phyloP scores from a whole-genome alignment of 768 basidiomycete species.

The Boletus vermiculosoides region DNA sequence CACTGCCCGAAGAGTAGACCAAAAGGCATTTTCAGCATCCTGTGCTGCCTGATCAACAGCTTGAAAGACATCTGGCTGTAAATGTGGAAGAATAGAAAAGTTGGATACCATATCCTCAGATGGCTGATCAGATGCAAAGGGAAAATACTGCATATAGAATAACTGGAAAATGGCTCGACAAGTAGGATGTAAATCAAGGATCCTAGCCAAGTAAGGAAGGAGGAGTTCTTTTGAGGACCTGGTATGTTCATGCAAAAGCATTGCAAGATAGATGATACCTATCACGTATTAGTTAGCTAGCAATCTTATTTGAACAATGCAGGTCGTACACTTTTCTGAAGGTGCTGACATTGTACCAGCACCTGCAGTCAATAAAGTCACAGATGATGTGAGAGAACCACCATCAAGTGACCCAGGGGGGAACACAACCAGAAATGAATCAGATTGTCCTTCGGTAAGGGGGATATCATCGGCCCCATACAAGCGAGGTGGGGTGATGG shows the following conservation, averaged over 20 bases:
- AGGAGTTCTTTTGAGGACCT: slow-evolving; percentile 39
- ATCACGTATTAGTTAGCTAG: slow-evolving; percentile 3
- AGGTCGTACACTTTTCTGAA: slow-evolving; percentile 53
- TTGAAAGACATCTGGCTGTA: slow-evolving; percentile 44
- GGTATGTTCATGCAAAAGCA: slow-evolving; percentile 40
- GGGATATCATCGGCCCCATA: slow-evolving; percentile 22
- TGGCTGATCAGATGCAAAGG: background rate
- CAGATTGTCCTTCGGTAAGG: slow-evolving; percentile 33
- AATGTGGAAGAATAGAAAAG: slow-evolving; percentile 25
- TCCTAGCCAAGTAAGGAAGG: slow-evolving; percentile 55
- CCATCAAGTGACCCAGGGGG: slow-evolving; percentile 58
- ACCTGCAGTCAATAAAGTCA: slow-evolving; percentile 66
- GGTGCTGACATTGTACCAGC: slow-evolving; percentile 75
- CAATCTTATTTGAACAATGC: background rate
- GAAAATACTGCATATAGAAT: slow-evolving; percentile 52
- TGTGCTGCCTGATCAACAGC: slow-evolving; percentile 54
- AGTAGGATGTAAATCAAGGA: slow-evolving; percentile 31
- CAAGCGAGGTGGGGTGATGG: slow-evolving; percentile 26
- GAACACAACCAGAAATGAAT: slow-evolving; percentile 72
- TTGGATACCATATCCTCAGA: background rate
- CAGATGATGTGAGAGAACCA: slow-evolving; percentile 50
- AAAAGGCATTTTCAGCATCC: slow-evolving; percentile 59
- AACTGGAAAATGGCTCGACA: slow-evolving; percentile 44
- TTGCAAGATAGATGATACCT: slow-evolving; percentile 63
- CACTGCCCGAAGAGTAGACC: slow-evolving; percentile 30